Percentiles rank a stretch among this genome's conserved stretches.
phyloP scores from a whole-genome alignment of 2,329 filamentous ascomycete species.

The Salinomyces thailandicus region DNA sequence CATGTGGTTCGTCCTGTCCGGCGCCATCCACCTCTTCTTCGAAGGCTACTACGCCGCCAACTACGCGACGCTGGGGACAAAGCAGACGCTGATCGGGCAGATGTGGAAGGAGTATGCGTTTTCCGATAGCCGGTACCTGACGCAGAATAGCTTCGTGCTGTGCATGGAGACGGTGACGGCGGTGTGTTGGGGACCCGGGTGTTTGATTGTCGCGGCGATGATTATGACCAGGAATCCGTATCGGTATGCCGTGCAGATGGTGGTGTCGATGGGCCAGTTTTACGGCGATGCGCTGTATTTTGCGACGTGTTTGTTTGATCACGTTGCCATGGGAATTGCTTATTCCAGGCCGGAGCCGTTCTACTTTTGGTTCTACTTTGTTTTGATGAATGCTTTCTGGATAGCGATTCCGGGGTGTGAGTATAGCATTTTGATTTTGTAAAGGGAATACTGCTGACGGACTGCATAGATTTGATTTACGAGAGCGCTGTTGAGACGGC shows the following conservation, averaged over 20 bases:
- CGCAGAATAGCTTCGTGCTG: constrained; percentile 71
- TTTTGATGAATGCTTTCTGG: constrained; percentile 58
- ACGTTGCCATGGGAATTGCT: constrained; percentile 42
- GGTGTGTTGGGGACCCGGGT: constrained; percentile 56
- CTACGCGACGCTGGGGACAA: constrained; percentile 53
- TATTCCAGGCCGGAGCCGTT: constrained; percentile 53
- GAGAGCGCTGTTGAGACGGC: constrained; percentile 16
- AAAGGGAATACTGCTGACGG: constrained; percentile 6
- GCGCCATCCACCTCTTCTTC: constrained; percentile 67
- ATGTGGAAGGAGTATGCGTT: constrained; percentile 89
- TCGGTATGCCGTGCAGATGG: constrained; percentile 48
- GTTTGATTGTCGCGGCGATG: constrained; percentile 45
- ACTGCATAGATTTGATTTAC: constrained; percentile 18
- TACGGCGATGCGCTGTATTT: constrained; percentile 57
- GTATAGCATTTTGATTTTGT: constrained; percentile 18
- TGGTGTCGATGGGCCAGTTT: constrained; percentile 53
- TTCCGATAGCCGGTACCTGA: constrained; percentile 79
- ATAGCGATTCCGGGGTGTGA: constrained; percentile 50
- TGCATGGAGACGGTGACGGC: constrained; percentile 77
- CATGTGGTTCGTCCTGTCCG: constrained; percentile 67
- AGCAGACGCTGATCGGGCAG: constrained; percentile 67
- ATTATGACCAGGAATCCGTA: constrained; percentile 46
- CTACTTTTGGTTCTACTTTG: constrained; percentile 58
- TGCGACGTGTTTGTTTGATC: constrained; percentile 52
- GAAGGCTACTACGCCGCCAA: constrained; percentile 75